Evolutionary conservation across 1,284 basidiomycete genomes (phyloP).

Genomic region (Ceratobasidium sp.): DNA sequence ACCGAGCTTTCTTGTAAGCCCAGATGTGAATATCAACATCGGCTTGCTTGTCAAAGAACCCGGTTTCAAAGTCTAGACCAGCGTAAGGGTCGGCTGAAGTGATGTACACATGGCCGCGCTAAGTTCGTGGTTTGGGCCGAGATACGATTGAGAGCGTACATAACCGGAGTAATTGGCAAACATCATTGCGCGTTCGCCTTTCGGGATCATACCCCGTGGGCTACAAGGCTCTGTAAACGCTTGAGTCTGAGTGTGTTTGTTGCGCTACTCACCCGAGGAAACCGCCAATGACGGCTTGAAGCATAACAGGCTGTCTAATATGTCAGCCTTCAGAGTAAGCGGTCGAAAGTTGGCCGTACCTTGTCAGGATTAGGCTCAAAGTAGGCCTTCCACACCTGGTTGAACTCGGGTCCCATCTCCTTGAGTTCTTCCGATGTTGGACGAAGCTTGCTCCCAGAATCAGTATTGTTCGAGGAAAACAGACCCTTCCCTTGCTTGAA

Average conservation of each 20-base stretch:
- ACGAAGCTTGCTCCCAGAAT: conserved; percentile 41
- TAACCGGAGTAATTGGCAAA: conserved; percentile 38
- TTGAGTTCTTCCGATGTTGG: conserved; percentile 30
- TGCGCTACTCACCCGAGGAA: conserved; percentile 24
- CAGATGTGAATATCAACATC: conserved; percentile 42
- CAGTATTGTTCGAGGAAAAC: conserved; percentile 27
- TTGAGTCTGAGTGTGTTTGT: background rate
- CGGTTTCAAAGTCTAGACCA: conserved; percentile 31
- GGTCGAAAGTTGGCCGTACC: background rate
- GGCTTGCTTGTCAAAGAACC: conserved; percentile 33
- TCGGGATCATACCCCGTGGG: conserved; percentile 31
- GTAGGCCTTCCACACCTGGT: conserved; percentile 24
- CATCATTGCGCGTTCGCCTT: conserved; percentile 35
- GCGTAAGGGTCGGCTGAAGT: conserved; percentile 40
- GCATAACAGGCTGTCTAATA: conserved; percentile 32
- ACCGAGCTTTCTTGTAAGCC: conserved; percentile 43
- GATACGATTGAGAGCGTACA: background rate
- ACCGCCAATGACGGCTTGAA: conserved; percentile 32
- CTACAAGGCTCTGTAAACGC: background rate
- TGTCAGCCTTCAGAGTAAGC: background rate
- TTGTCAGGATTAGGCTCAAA: conserved; percentile 37
- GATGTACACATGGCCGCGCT: conserved; percentile 38
- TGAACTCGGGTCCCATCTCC: conserved; percentile 31
- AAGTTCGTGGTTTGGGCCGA: background rate
- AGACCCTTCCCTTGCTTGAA: conserved; percentile 25